phyloP scores from a whole-genome alignment of 192 early-diverging fungal species.

The Backusella parvicylindrica region DNA sequence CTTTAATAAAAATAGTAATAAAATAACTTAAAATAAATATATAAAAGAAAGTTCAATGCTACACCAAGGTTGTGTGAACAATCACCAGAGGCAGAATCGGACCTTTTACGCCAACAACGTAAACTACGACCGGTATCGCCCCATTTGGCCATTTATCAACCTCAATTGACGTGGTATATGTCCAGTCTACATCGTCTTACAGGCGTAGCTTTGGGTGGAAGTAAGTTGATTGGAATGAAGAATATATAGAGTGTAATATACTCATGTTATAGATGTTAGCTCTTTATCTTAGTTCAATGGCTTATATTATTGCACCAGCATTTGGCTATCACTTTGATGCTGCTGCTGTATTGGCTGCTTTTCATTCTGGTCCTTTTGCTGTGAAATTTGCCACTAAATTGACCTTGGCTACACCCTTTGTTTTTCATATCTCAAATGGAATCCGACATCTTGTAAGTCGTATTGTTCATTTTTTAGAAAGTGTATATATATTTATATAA shows the following conservation, averaged over 20 bases:
- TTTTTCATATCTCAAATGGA: slow-evolving; percentile 84
- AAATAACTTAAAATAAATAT: not conserved
- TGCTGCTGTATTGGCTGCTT: slow-evolving; percentile 57
- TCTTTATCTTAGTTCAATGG: slow-evolving; percentile 64
- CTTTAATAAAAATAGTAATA: not conserved
- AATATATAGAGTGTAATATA: not conserved
- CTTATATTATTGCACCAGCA: slow-evolving; percentile 63
- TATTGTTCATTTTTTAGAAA: not conserved
- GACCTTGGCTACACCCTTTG: slow-evolving; percentile 65
- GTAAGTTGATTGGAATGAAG: slow-evolving; percentile 38
- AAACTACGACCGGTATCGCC: slow-evolving; percentile 76
- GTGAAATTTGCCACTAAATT: slow-evolving; percentile 69
- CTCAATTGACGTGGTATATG: slow-evolving; percentile 81
- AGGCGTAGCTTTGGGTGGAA: slow-evolving; percentile 63
- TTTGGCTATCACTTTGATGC: slow-evolving; percentile 63
- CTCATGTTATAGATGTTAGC: too few species aligned
- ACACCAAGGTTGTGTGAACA: slow-evolving; percentile 16
- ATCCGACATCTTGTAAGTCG: slow-evolving; percentile 78
- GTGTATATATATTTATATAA: not conserved
- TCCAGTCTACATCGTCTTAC: slow-evolving; percentile 73
- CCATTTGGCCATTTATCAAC: slow-evolving; percentile 86
- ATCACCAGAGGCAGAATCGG: slow-evolving; percentile 32
- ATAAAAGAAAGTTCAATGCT: slow-evolving; percentile 28
- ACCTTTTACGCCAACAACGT: slow-evolving; percentile 46
- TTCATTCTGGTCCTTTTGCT: slow-evolving; percentile 64